Base-by-base conservation (phyloP, 2,329 filamentous ascomycete species). In the Pseudocercospora macadamiae region DNA sequence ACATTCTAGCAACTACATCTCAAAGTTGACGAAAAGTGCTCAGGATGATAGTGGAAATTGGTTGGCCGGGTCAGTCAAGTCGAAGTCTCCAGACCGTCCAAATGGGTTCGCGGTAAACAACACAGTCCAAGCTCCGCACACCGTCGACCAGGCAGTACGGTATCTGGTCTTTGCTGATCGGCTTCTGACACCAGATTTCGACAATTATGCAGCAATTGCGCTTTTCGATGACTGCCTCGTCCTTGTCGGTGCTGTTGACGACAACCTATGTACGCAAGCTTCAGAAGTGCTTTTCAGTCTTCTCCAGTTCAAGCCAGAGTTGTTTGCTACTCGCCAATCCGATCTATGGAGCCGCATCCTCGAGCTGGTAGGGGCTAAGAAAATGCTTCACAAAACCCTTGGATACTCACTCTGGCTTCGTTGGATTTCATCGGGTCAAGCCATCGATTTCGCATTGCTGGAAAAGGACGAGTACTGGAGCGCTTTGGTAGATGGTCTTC, bases 381-480 rank as follows among this genome's bases (percentile, higher is more conserved):
- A 65, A 21, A 55, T 49, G 1, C 51, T 48, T 28, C 57, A 60
- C 9, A 54, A 64, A 37, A 64, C 64, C 2, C 18, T 65, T 4
- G 67, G 66, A 6, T 70, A 63, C 28, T 64, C 62, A 3, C 51
- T 72, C 2, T 71, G 70, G 70, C 66, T 71, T 18, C 63, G 66
- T 6, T 65, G 62, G 62, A 47, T 64, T 14, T 53, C 57, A 4
- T 58, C 60, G 8, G 45, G 42, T 8, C 39, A 48, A 1, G 19
- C 8, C 3, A 28, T 65, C 18, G 58, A 60, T 9, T 1, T 28
- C 9, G 45, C 25, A 2, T 65, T 66, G 4, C 47, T 61, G 12
- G 28, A 45, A 21, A 34, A 61, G 28, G 37, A 55, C n/a, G 19
- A 67, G 1, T 80, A 80, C 55, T 81, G 79, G 79, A 54, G 63